Percentiles rank a stretch among this genome's conserved stretches.
Conservation (phyloP, 345 rosid species). For the Aegle marmelos region DNA sequence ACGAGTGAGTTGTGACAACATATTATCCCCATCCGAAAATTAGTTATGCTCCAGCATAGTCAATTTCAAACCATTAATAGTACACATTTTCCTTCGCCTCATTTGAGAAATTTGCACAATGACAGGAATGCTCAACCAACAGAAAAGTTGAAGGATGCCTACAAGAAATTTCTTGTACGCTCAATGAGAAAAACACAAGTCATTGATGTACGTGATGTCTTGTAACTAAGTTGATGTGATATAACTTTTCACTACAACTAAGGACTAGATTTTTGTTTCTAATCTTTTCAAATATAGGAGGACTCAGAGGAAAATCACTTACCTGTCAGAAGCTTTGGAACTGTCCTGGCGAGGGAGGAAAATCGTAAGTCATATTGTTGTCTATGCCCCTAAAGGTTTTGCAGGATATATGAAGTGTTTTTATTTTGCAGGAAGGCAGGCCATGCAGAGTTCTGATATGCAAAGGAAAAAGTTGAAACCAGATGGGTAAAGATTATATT, state of each 20-base stretch:
- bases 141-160: slow-evolving; percentile 74
- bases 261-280: slow-evolving; percentile 7
- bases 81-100: neutral
- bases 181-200: slow-evolving; percentile 54
- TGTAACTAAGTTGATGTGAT: neutral
- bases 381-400: slow-evolving; percentile 8
- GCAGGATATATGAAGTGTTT: slow-evolving; percentile 10
- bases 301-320: slow-evolving; percentile 45
- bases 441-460: slow-evolving; percentile 33
- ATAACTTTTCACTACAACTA: neutral
- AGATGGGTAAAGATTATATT: slow-evolving; percentile 41
- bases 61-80: no score
- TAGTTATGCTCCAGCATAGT: neutral
- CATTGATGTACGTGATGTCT: slow-evolving; percentile 41
- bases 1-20: neutral
- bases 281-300: slow-evolving; percentile 30
- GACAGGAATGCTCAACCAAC: slow-evolving; percentile 70
- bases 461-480: slow-evolving; percentile 46
- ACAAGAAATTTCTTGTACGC: slow-evolving; percentile 63
- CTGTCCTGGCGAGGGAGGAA: slow-evolving; percentile 54
- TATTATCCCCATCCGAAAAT: neutral
- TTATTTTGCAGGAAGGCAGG: slow-evolving; percentile 43
- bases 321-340: slow-evolving; percentile 77
- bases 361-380: slow-evolving; percentile 46
- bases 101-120: neutral